Base-by-base conservation (phyloP, 2,329 filamentous ascomycete genomes). In the Sarocladium oryzae region DNA sequence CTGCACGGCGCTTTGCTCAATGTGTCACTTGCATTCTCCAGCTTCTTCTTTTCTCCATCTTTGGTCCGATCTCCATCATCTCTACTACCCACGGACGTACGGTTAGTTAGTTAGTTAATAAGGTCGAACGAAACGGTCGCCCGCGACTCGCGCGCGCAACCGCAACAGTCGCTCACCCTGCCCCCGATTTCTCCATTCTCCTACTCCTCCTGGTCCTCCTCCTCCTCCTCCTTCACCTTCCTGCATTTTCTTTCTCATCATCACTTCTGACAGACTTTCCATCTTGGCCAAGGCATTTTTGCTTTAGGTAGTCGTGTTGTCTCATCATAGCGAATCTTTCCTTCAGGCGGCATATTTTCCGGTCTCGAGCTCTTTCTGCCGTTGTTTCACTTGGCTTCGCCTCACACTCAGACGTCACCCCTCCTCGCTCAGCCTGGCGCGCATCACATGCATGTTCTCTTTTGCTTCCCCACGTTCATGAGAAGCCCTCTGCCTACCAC, bases 341-440 rank as follows among this genome's bases (percentile, higher is more conserved):
- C 40, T n/a, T 45, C 16, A 45, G 7, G 13, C 40, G 21, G 16
- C 36, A 8, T 18, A 40, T 40, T 40, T 21, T 28, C n/a, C 43
- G 28, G 16, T 23, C n/a, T 20, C 26, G 13, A 13, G 4, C 21
- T 33, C 4, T 10, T 48, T 30, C 28, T 48, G 43, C 43, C 43
- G 28, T 33, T 33, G 43, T 48, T 48, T 48, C 43, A 48, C 43
- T n/a, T 21, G 5, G 40, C 30, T 30, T 45, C 23, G 24, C 40
- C 40, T 30, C 10, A n/a, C n/a, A n/a, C 28, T 30, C 43, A 33
- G 43, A 30, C 43, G 43, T 48, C 43, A 33, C 43, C 26, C 16
- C 43, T 18, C 43, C 26, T 21, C 28, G 7, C 21, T 24, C 37
- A 41, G 8, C 37, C 23, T 20, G 67, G 35, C 38, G 9, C 23